phyloP scores from a whole-genome alignment of 73 alveolate genomes.

The Paramecium caudatum region DNA sequence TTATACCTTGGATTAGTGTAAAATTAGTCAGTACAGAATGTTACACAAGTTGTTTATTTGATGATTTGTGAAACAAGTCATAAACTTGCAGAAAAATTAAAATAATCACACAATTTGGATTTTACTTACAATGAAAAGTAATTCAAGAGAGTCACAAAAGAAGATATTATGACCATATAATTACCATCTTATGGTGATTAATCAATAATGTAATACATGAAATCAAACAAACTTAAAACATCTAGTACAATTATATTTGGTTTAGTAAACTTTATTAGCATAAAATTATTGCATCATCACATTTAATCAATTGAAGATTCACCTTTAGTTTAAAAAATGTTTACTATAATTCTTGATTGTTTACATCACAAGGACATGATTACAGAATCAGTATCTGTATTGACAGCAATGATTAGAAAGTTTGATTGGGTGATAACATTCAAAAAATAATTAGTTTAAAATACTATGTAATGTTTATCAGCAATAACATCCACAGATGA shows the following conservation, averaged over 20 bases:
- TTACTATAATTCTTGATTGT: conserved; percentile 15
- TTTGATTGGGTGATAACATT: not conserved
- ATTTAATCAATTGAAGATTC: conserved; percentile 36
- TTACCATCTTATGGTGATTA: conserved; percentile 46
- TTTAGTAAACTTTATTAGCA: not conserved
- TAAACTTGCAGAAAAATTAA: conserved; percentile 26
- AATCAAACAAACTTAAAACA: conserved; percentile 38
- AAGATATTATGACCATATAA: conserved; percentile 38
- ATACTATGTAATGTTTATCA: conserved; percentile 45
- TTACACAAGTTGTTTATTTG: not conserved
- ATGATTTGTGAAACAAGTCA: conserved; percentile 55
- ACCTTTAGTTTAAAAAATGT: conserved; percentile 46
- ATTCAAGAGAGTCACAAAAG: not conserved
- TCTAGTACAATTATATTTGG: conserved; percentile 21
- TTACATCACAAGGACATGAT: conserved; percentile 33
- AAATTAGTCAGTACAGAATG: not conserved
- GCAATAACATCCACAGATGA: conserved; percentile 60
- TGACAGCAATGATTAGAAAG: not conserved
- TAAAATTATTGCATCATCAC: not conserved
- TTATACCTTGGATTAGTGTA: conserved; percentile 16
- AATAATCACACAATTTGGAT: conserved; percentile 9
- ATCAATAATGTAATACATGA: conserved; percentile 8
- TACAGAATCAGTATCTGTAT: conserved; percentile 22
- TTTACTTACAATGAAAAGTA: not conserved
- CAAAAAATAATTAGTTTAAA: conserved; percentile 29